A percentile compares a stretch with the other conserved stretches of the same genome.
Conservation (phyloP, 1,139 yeast genomes). For the Geotrichum reessii region DNA sequence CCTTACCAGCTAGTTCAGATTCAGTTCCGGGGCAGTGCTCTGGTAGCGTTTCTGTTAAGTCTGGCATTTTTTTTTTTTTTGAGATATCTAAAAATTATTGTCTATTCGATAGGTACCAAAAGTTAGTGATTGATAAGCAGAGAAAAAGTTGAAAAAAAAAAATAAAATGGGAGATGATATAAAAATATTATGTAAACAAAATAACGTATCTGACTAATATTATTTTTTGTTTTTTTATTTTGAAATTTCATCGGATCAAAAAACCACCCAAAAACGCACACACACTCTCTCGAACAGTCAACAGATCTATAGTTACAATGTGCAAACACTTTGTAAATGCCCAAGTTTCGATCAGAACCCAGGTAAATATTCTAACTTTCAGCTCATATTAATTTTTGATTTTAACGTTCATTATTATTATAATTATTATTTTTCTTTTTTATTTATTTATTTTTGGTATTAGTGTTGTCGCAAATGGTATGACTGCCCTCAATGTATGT, state of each 20-base stretch:
- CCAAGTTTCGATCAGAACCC: constrained; percentile 38
- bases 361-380: constrained; percentile 25
- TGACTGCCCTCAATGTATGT: constrained; percentile 38
- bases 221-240: neutral
- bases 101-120: neutral
- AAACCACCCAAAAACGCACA: neutral
- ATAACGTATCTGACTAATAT: neutral
- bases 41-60: constrained; percentile 45
- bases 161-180: neutral
- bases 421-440: neutral
- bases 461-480: constrained; percentile 37
- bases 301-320: constrained; percentile 24
- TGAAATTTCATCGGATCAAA: neutral
- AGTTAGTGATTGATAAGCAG: neutral
- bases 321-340: constrained; percentile 38
- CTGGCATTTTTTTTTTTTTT: neutral
- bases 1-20: constrained; percentile 86
- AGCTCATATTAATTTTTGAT: no score
- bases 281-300: no score
- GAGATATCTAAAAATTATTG: no score
- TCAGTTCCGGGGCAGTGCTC: constrained; percentile 99
- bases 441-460: neutral
- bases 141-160: neutral
- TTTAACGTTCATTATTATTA: neutral
- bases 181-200: neutral